Base-by-base conservation (phyloP, 805 yeast species). In the Wickerhamomyces hampshirensis region DNA sequence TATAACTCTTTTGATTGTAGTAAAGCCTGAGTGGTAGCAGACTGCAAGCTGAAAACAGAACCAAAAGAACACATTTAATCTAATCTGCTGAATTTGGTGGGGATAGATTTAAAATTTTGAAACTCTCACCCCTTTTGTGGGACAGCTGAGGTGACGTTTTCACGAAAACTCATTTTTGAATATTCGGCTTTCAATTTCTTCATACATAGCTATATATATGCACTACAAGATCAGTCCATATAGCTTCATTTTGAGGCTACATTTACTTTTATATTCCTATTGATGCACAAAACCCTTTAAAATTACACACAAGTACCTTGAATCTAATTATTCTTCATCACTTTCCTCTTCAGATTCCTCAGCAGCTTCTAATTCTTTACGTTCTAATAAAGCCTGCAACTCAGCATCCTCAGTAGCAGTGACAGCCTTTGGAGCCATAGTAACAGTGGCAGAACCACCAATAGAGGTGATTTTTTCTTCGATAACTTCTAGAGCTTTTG, bases 391-490 rank as follows among this genome's bases (percentile, higher is more conserved):
- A 43, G 95, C 96, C 65, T 88, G 95, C 58, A 93, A 77, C 67
- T 89, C 97, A 42, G 96, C 98, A 63, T 93, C 98, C 62, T 93
- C 98, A 42, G 93, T 85, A 43, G 96, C 98, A 39, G 97, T 88
- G 49, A 93, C 98, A 29, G 98, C 97, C 77, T 89, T 91, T 58
- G 98, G 98, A 53, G 95, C 91, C 97, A 91, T 91, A 37, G 94
- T 88, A 47, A 91, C 83, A 50, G 84, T 86, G 62, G 95, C 83
- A 40, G 77, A 75, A 58, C 98, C 98, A 36, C 87, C 95, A 37
- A 76, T 72, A 15, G 72, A 68, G 42, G 73, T 73, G 54, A 93
- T 88, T 33, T 79, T 70, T 51, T 74, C 76, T 42, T 75, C 72
- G 46, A 93, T 84, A 50, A 73, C 78, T 47, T 74, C 83, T 47